A percentile compares a stretch with the other conserved stretches of the same genome.
These are phyloP conservation scores for Saccharomycopsis javanensis DNA, from an alignment of 805 yeast species.

Conservation along the genomic window DNA sequence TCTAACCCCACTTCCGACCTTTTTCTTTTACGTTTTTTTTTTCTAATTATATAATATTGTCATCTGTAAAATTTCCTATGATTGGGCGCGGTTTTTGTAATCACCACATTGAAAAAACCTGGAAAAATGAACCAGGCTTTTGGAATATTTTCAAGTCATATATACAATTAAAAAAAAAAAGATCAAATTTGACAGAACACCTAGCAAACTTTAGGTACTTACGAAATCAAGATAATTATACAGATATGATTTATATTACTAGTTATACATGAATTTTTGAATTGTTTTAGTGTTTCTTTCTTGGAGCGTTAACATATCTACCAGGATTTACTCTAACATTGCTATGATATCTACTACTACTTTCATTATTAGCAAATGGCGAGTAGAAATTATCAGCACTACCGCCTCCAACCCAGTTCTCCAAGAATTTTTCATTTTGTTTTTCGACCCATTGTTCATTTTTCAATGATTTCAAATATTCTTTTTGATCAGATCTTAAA, in stretches of 20 bases:
- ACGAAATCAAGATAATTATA: too few relatives aligned
- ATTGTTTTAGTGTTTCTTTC: constrained; percentile 28
- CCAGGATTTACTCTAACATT: constrained; percentile 83
- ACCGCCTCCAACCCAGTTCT: constrained; percentile 93
- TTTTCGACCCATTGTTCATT: constrained; percentile 81
- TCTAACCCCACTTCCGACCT: not conserved
- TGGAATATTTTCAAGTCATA: not conserved
- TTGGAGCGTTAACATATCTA: constrained; percentile 64
- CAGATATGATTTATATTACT: too few relatives aligned
- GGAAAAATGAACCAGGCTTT: not conserved
- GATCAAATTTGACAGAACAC: not conserved
- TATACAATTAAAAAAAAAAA: not conserved
- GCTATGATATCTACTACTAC: constrained; percentile 38
- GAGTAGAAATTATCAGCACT: constrained; percentile 74
- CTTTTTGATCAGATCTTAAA: constrained; percentile 89
- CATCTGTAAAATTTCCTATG: not conserved
- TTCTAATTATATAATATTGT: not conserved
- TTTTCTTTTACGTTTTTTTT: not conserved
- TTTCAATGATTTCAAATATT: constrained; percentile 78
- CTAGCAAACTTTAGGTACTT: too few relatives aligned
- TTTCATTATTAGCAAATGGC: constrained; percentile 62
- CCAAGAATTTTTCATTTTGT: constrained; percentile 74
- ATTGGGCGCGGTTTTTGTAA: not conserved
- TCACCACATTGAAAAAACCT: not conserved
- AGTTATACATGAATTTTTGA: not conserved